A percentile compares a stretch with the other conserved stretches of the same genome.
Conservation (phyloP, 1,284 basidiomycete genomes). For the Taiwanofungus camphoratus region DNA sequence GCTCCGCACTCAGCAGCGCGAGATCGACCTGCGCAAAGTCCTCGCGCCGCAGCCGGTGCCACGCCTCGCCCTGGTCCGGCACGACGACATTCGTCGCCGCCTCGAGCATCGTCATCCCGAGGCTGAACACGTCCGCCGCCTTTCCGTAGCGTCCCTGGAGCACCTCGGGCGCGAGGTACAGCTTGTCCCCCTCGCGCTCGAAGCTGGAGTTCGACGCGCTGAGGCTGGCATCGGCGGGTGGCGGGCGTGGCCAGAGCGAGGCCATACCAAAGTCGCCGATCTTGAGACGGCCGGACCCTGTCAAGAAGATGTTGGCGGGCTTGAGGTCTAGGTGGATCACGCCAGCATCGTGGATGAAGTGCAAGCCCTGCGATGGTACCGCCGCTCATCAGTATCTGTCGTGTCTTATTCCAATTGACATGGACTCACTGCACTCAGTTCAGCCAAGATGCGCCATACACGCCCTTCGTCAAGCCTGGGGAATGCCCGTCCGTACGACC, state of each 20-base stretch:
- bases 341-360: constrained; percentile 84
- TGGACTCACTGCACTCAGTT: constrained; percentile 79
- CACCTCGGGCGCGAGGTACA: constrained; percentile 98
- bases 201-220: constrained; percentile 56
- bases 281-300: constrained; percentile 85
- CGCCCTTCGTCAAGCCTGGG: constrained; percentile 87
- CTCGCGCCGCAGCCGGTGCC: constrained; percentile 90
- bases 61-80: constrained; percentile 92
- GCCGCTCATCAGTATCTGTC: too few species aligned
- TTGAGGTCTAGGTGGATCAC: constrained; percentile 98
- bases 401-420: constrained; percentile 11
- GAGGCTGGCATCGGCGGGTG: constrained; percentile 27
- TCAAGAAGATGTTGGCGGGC: constrained; percentile 96
- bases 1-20: constrained; percentile 45
- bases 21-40: constrained; percentile 86
- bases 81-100: constrained; percentile 94
- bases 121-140: constrained; percentile 95
- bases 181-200: constrained; percentile 94
- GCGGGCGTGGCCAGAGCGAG: constrained; percentile 71
- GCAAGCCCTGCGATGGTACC: constrained; percentile 75
- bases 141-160: constrained; percentile 88
- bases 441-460: constrained; percentile 95
- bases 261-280: constrained; percentile 99
- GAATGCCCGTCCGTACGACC: constrained; percentile 85
- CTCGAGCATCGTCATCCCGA: constrained; percentile 95